A percentile compares a stretch with the other conserved stretches of the same genome.
phyloP scores from a whole-genome alignment of 2,329 filamentous ascomycete genomes.

The Sclerotinia subarctica region DNA sequence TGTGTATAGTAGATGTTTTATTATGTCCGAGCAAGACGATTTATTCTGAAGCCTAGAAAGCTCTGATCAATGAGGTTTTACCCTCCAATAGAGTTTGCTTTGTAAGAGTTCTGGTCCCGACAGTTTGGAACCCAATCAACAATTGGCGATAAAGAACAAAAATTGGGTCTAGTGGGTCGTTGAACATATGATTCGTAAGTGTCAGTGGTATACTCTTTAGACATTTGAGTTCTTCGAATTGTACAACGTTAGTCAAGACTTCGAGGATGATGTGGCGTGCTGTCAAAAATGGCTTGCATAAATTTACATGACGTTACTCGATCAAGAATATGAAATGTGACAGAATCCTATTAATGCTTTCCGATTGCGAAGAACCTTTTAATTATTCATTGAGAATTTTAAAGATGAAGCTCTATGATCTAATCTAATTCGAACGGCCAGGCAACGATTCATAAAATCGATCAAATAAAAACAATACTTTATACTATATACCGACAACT shows the following conservation, averaged over 20 bases:
- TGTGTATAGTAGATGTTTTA: neutral
- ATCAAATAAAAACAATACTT: slow-evolving; percentile 3
- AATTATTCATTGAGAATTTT: neutral
- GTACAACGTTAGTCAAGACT: too few species aligned
- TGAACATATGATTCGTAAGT: too few species aligned
- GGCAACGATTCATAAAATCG: neutral
- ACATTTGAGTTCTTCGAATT: neutral
- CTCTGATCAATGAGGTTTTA: neutral
- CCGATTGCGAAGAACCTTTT: too few species aligned
- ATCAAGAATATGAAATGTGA: neutral
- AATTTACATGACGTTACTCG: neutral
- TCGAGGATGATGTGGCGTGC: neutral
- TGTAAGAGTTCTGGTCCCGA: neutral
- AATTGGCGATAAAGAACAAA: neutral
- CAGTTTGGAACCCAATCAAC: slow-evolving; percentile 15
- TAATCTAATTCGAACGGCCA: slow-evolving; percentile 7
- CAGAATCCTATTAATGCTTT: neutral
- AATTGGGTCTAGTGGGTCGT: neutral
- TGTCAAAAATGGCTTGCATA: neutral
- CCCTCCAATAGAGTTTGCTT: neutral
- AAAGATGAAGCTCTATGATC: neutral
- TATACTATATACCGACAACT: neutral
- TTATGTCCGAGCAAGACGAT: neutral
- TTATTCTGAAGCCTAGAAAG: neutral
- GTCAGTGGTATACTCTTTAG: neutral